phyloP scores from a whole-genome alignment of 805 yeast genomes.

The Brettanomyces anomalus region DNA sequence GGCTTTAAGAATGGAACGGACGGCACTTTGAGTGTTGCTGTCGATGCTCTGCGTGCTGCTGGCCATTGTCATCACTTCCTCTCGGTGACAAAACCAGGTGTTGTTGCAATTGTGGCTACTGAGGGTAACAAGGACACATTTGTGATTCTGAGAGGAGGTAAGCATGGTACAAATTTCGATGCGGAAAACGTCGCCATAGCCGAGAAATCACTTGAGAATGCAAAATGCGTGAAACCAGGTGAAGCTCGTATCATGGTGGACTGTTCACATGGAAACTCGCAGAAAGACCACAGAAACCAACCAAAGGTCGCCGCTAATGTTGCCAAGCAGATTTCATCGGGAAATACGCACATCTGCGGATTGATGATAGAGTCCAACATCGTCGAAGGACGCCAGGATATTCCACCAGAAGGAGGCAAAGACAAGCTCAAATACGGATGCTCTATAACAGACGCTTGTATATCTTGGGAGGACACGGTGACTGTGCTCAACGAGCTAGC shows the following conservation, averaged over 20 bases:
- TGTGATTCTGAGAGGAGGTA: constrained; percentile 93
- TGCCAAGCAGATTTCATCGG: constrained; percentile 69
- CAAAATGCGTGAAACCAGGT: constrained; percentile 28
- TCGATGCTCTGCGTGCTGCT: constrained; percentile 91
- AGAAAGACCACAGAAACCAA: constrained; percentile 85
- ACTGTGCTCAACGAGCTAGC: constrained; percentile 63
- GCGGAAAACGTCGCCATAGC: constrained; percentile 62
- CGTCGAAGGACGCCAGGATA: constrained; percentile 88
- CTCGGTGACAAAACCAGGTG: constrained; percentile 92
- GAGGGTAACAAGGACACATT: constrained; percentile 89
- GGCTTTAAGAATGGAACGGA: constrained; percentile 99
- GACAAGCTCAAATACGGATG: constrained; percentile 79
- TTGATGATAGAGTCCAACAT: constrained; percentile 95
- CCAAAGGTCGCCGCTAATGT: constrained; percentile 77
- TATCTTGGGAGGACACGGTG: constrained; percentile 80
- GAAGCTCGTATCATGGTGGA: constrained; percentile 83
- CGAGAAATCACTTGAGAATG: constrained; percentile 45
- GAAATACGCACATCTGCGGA: constrained; percentile 76
- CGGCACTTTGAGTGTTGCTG: constrained; percentile 88
- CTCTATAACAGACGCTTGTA: constrained; percentile 97
- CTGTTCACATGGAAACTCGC: constrained; percentile 95
- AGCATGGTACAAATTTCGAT: constrained; percentile 85
- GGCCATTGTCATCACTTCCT: constrained; percentile 89
- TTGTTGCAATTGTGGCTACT: constrained; percentile 92
- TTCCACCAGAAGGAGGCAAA: constrained; percentile 72